Evolutionary conservation across 345 rosid species (phyloP), one percentile per base, ranked within the genome.

Genomic region (Draba incana): DNA sequence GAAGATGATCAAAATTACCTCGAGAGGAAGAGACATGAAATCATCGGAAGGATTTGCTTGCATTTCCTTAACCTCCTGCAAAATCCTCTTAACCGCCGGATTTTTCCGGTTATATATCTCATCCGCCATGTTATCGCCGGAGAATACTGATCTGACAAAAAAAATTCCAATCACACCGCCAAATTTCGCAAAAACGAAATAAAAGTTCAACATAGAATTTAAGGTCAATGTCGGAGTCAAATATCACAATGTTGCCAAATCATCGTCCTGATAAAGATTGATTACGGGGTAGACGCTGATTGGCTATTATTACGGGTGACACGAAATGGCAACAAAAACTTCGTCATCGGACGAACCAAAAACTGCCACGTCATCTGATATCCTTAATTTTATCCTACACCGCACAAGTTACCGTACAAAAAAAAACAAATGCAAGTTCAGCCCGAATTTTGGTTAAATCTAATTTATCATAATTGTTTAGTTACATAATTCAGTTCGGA

Each of bases 61-160:
- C 97, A 88, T 90, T 88, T 93, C 98, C 75, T 90, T 90, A 49
- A 93, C 91, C 87, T 93, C 98, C 85, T 88, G 96, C 71, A 93
- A 74, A 65, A 93, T 93, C 85, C 98, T 83, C 94, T 90, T 90
- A 71, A 93, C 97, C 42, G 94, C 92, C 47, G 97, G 96, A 76
- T 93, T 93, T 81, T 90, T 93, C 71, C 79, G 77, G 67, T 90
- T 93, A 71, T 88, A 93, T 83, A 74, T 86, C 64, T 87, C 96
- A 67, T 78, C 93, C 76, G 92, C 90, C 95, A 89, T 92, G 33
- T 55, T 47, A 38, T 47, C 27, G 28, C 45, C 49, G 69, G 25
- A 33, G 37, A 33, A 0, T 6, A 6, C 37, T 33, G 37, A 37
- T 25, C 47, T 48, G 42, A 28, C 33, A 12, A 16, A 63, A 12